Evolutionary conservation across 1,139 yeast genomes (phyloP).

Genomic region (Pichia sp.): DNA sequence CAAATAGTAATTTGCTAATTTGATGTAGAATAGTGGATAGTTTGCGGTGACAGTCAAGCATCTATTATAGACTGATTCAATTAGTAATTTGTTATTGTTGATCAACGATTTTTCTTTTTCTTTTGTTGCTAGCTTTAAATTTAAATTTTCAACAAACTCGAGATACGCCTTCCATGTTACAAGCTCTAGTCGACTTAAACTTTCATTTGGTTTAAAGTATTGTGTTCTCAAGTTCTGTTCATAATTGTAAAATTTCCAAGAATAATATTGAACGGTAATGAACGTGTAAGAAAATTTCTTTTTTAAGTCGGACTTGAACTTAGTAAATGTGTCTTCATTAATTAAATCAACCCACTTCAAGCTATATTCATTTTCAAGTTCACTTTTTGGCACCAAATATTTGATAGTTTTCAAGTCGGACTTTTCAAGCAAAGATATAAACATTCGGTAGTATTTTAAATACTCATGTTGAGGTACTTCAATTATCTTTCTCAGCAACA

Average conservation of each 20-base stretch:
- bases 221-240: conserved; percentile 54
- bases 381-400: conserved; percentile 23
- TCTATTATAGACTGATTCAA: conserved; percentile 48
- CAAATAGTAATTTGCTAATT: conserved; percentile 46
- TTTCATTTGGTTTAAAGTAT: conserved; percentile 38
- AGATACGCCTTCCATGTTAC: conserved; percentile 57
- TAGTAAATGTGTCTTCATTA: conserved; percentile 22
- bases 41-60: conserved; percentile 47
- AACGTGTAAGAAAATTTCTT: conserved; percentile 47
- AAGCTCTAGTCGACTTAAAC: conserved; percentile 36
- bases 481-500: conserved; percentile 51
- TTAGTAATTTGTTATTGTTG: conserved; percentile 25
- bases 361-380: conserved; percentile 28
- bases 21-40: conserved; percentile 56
- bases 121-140: conserved; percentile 20
- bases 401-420: conserved; percentile 30
- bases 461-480: conserved; percentile 77
- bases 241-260: conserved; percentile 54
- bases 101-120: conserved; percentile 18
- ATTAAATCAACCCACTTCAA: conserved; percentile 27
- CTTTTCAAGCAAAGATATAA: conserved; percentile 38
- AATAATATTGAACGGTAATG: conserved; percentile 54
- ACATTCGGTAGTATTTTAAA: conserved; percentile 47
- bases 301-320: conserved; percentile 34
- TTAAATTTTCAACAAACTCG: conserved; percentile 41